Base-by-base conservation (phyloP, 352 stramenopile species). In the Globisporangium carolinianum region DNA sequence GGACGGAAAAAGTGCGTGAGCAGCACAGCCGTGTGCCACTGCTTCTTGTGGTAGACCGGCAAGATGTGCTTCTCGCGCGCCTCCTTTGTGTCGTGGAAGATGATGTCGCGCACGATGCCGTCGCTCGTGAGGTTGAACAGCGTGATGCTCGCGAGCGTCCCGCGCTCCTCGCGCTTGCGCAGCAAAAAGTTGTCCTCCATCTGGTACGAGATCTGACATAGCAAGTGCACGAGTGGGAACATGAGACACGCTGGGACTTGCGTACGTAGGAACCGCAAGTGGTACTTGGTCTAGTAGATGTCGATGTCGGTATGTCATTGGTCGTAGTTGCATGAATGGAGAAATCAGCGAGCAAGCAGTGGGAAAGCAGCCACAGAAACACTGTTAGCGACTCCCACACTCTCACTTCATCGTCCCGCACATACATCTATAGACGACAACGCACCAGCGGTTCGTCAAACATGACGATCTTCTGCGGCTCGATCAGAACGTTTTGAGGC, bases 141-240 rank as follows among this genome's bases (percentile, higher is more conserved):
- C 11, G 85, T 89, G 46, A 73, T 67, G 47, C 83, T 95, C 46
- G 86, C 83, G 11, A 95, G 52, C 7, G 68, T 81, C 12, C 86
- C 86, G 57, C 86, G 86, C 43, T 95, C 86, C 41, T 95, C 83
- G 24, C 86, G 79, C 60, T 80, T 88, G 47, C 81, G 78, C 36
- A 95, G 66, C 39, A 87, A 63, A 36, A 90, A 89, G 46, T 91
- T 92, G 51, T 93, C 86, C 45, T 90, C 76, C 73, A 93, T 86
- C 53, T 95, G 83, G 51, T 95, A 95, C 15, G 86, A 92, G 41
- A 95, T 93, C 58, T 95, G 86, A 57, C 86, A 95, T 36, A 95
- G 58, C 54, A 94, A 57, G 54, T 92, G 86, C 51, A 89, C 80
- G 11, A 95, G 66, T 39, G 76, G 86, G 56, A 95, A 95, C 78